These are phyloP conservation scores for Oidium heveae DNA, from an alignment of 2,329 filamentous ascomycete genomes.

Conservation along the genomic window DNA sequence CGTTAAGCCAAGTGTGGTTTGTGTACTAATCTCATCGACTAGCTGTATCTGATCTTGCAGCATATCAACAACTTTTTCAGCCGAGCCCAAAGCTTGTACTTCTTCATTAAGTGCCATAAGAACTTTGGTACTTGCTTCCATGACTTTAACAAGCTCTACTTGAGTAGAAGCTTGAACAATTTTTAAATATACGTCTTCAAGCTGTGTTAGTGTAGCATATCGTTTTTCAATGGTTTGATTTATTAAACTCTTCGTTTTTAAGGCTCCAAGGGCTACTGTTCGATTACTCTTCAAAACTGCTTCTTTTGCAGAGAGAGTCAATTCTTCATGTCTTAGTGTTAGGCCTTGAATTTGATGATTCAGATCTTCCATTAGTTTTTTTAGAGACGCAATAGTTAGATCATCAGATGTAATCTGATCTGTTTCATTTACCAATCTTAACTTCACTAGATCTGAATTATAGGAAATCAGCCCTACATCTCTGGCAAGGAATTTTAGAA, in stretches of 20 bases:
- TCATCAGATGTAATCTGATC: slow-evolving; percentile 49
- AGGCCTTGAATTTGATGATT: slow-evolving; percentile 47
- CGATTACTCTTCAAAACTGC: slow-evolving; percentile 52
- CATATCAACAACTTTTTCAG: slow-evolving; percentile 50
- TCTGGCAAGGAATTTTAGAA: slow-evolving; percentile 43
- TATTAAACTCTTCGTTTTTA: slow-evolving; percentile 61
- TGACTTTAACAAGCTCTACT: slow-evolving; percentile 56
- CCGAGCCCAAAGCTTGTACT: slow-evolving; percentile 50
- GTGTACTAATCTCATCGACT: slow-evolving; percentile 57
- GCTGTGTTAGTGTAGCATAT: slow-evolving; percentile 47
- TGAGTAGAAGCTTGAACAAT: slow-evolving; percentile 73
- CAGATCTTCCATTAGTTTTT: slow-evolving; percentile 50
- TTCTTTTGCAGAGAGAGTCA: slow-evolving; percentile 38
- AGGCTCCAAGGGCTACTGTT: slow-evolving; percentile 46
- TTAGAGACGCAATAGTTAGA: slow-evolving; percentile 57
- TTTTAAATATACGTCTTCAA: slow-evolving; percentile 61
- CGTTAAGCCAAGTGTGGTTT: slow-evolving; percentile 29
- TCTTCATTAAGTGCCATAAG: slow-evolving; percentile 49
- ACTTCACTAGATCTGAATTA: slow-evolving; percentile 48
- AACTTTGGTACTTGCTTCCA: slow-evolving; percentile 53
- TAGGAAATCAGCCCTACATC: slow-evolving; percentile 34
- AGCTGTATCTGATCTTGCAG: slow-evolving; percentile 58
- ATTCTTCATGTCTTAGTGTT: slow-evolving; percentile 35
- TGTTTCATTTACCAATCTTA: slow-evolving; percentile 30
- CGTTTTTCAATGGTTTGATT: slow-evolving; percentile 50